Evolutionary conservation across 441 rosid genomes (phyloP).

Genomic region (Populus hybrid): DNA sequence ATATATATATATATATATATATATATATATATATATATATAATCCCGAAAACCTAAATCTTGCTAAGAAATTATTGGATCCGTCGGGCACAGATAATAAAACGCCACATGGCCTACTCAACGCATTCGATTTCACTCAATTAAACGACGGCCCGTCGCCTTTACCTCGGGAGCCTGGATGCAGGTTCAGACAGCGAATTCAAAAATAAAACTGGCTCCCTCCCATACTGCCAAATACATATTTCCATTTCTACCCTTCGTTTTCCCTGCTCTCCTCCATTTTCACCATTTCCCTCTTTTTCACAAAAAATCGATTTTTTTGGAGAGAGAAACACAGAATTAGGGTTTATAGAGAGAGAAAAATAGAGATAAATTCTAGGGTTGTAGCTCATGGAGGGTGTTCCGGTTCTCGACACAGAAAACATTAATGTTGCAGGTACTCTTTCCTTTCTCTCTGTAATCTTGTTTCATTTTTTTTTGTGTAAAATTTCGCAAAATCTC

Average conservation of each 20-base stretch:
- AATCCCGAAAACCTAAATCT: too few relatives aligned
- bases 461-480: neutral
- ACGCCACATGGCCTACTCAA: neutral
- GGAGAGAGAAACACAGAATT: neutral
- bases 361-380: conserved; percentile 2
- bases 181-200: neutral
- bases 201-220: neutral
- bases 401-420: conserved; percentile 3
- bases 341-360: neutral
- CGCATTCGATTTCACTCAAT: neutral
- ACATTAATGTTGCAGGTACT: conserved; percentile 20
- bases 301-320: neutral
- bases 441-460: neutral
- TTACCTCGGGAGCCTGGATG: neutral
- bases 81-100: neutral
- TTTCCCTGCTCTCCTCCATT: neutral
- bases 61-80: too few relatives aligned
- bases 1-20: too few relatives aligned
- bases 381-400: conserved; percentile 23
- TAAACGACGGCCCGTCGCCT: neutral
- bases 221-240: neutral
- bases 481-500: neutral
- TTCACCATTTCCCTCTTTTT: neutral
- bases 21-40: too few relatives aligned
- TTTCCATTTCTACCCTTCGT: conserved; percentile 3